These are phyloP conservation scores for Echium plantagineum DNA, from an alignment of 257 asterid genomes.

Conservation along the genomic window DNA sequence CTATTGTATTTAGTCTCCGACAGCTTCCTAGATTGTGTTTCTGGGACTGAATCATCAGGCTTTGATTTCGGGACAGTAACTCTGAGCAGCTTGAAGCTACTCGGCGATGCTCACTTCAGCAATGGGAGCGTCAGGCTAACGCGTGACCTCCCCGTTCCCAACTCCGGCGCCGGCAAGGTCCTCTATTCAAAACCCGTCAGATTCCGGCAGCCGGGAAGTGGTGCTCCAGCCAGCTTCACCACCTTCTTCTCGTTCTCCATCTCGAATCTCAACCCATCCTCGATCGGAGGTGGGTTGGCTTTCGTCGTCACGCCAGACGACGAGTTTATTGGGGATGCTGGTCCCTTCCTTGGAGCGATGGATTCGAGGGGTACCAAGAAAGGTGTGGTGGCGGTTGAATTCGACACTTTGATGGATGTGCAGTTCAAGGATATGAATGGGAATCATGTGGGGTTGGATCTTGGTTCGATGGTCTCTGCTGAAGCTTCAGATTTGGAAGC, in stretches of 20 bases:
- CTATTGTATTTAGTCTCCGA: slow-evolving; percentile 3
- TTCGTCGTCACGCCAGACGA: slow-evolving; percentile 60
- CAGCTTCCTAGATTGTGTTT: slow-evolving; percentile 5
- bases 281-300: slow-evolving; percentile 82
- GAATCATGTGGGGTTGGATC: slow-evolving; percentile 78
- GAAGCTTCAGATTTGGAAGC: slow-evolving; percentile 39
- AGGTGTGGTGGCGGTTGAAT: slow-evolving; percentile 62
- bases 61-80: slow-evolving; percentile 57
- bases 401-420: slow-evolving; percentile 73
- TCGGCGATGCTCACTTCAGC: slow-evolving; percentile 75
- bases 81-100: slow-evolving; percentile 47
- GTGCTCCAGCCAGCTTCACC: slow-evolving; percentile 41
- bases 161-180: slow-evolving; percentile 68
- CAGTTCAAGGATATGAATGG: slow-evolving; percentile 61
- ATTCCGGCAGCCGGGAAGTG: slow-evolving; percentile 39
- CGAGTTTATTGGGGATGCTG: slow-evolving; percentile 52
- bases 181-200: slow-evolving; percentile 53
- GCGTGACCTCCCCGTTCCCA: slow-evolving; percentile 57
- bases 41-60: slow-evolving; percentile 10
- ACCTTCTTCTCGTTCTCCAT: slow-evolving; percentile 73
- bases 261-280: slow-evolving; percentile 53
- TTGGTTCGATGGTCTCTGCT: slow-evolving; percentile 53
- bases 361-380: slow-evolving; percentile 31
- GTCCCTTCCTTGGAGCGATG: slow-evolving; percentile 52
- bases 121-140: slow-evolving; percentile 61